Conservation (phyloP, 1,284 basidiomycete species). For the Termitomyces sp. region DNA sequence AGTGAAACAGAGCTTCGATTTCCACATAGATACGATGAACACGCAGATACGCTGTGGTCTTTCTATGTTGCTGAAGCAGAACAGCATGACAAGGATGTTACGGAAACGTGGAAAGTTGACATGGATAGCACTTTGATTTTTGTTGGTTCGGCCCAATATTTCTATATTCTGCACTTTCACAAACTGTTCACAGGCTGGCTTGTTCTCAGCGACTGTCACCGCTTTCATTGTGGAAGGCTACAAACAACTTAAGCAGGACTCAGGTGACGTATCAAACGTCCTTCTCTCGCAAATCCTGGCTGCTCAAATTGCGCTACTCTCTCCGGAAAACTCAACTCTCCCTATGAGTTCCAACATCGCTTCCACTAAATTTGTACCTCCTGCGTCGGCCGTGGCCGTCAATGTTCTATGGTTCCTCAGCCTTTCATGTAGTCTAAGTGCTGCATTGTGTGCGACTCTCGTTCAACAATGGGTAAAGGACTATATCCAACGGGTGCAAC, state of each 20-base stretch:
- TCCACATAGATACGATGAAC: background rate
- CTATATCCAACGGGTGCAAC: background rate
- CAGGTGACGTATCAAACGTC: background rate
- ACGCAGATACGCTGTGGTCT: background rate
- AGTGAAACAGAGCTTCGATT: background rate
- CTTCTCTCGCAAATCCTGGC: background rate
- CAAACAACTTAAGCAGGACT: background rate
- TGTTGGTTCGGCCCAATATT: background rate
- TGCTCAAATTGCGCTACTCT: background rate
- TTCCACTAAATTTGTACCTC: background rate
- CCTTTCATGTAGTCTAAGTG: background rate
- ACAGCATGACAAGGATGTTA: background rate
- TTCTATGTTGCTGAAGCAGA: slow-evolving; percentile 1
- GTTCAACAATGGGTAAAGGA: background rate
- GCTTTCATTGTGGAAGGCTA: background rate
- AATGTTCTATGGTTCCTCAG: slow-evolving; percentile 4
- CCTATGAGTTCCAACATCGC: background rate
- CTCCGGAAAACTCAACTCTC: background rate
- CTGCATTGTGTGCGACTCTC: background rate
- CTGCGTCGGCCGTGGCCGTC: background rate
- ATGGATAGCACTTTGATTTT: background rate
- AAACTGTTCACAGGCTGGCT: background rate
- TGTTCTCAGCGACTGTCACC: background rate
- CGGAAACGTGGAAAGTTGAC: background rate
- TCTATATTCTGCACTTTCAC: background rate